Conservation (phyloP, 192 early-diverging fungal species). For the Umbelopsis isabellina region DNA sequence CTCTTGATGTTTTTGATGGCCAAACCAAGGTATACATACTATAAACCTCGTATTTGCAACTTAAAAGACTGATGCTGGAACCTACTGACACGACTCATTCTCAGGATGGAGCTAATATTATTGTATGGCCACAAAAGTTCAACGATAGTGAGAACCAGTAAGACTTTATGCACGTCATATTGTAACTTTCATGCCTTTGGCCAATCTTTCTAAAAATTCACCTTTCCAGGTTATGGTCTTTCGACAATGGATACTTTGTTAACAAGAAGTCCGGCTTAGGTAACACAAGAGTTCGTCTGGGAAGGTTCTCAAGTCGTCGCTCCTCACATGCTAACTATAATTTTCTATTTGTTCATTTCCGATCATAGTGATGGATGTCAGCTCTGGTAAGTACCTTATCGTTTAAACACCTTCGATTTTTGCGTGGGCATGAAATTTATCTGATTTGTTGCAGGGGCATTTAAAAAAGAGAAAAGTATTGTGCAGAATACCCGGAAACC, state of each 20-base stretch:
- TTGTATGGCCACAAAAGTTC: constrained; percentile 47
- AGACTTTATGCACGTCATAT: background rate
- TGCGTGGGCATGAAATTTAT: background rate
- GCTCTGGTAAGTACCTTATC: constrained; percentile 18
- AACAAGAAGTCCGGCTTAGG: constrained; percentile 44
- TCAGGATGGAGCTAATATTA: constrained; percentile 34
- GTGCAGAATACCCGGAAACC: constrained; percentile 36
- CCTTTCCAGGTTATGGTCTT: constrained; percentile 33
- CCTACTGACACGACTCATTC: background rate
- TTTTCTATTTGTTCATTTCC: background rate
- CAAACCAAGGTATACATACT: constrained; percentile 31
- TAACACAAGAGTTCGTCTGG: constrained; percentile 10
- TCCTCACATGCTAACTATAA: constrained; percentile 10
- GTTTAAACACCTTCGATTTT: background rate
- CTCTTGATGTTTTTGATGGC: constrained; percentile 40
- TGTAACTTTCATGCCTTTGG: background rate
- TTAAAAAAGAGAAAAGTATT: constrained; percentile 39
- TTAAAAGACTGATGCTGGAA: background rate
- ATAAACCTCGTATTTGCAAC: background rate
- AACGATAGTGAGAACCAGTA: constrained; percentile 46
- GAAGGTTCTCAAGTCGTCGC: background rate
- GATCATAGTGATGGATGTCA: constrained; percentile 34
- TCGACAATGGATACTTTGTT: constrained; percentile 30
- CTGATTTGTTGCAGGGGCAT: constrained; percentile 24
- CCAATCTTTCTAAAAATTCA: background rate